These are phyloP conservation scores for Leccinum subgranulosum DNA, from an alignment of 768 basidiomycete species.

Conservation along the genomic window DNA sequence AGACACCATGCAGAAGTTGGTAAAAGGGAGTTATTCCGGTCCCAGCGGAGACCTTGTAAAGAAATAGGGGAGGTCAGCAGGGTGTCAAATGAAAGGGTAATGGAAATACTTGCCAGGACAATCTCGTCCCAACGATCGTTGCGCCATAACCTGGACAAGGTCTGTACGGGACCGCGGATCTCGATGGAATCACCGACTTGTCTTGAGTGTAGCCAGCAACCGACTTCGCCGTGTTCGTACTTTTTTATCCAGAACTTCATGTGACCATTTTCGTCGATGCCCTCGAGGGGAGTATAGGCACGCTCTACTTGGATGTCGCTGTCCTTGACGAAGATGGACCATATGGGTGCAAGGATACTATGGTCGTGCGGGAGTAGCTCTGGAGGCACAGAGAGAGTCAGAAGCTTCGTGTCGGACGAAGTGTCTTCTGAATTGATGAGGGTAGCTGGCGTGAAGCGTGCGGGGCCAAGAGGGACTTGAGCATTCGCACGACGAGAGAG, in stretches of 20 bases:
- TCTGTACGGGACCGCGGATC: conserved; percentile 70
- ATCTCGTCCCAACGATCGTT: conserved; percentile 74
- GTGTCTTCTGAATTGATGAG: conserved; percentile 51
- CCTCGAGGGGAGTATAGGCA: conserved; percentile 78
- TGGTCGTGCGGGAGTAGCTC: conserved; percentile 31
- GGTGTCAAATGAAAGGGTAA: background rate
- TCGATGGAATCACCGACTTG: conserved; percentile 64
- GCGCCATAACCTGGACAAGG: conserved; percentile 48
- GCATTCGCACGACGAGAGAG: conserved; percentile 48
- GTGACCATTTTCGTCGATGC: conserved; percentile 60
- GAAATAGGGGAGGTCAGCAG: background rate
- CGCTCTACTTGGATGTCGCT: conserved; percentile 87
- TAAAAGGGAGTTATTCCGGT: conserved; percentile 87
- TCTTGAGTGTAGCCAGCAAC: conserved; percentile 77
- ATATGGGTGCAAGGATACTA: conserved; percentile 45
- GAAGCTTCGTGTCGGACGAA: conserved; percentile 59
- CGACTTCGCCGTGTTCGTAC: conserved; percentile 77
- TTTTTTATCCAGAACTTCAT: conserved; percentile 82
- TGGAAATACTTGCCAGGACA: conserved; percentile 53
- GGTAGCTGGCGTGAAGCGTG: conserved; percentile 54
- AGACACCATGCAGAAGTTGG: conserved; percentile 62
- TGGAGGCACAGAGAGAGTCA: conserved; percentile 57
- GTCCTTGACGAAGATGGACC: conserved; percentile 81
- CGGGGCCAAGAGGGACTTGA: conserved; percentile 41
- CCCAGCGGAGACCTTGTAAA: conserved; percentile 78